phyloP scores from a whole-genome alignment of 495 filamentous ascomycete species.

The Aspergillus indologenus region DNA sequence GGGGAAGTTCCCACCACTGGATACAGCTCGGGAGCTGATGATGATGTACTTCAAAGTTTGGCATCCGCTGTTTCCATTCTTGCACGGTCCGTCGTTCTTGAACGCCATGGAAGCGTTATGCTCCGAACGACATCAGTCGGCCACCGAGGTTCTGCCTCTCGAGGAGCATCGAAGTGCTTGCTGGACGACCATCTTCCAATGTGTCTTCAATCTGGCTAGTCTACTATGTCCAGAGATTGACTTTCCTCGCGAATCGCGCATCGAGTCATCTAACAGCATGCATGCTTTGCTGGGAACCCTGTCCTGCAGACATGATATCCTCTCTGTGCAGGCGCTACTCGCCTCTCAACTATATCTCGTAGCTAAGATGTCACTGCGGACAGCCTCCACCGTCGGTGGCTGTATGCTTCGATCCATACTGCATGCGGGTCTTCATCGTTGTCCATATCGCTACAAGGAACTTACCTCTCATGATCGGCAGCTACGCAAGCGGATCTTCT shows the following conservation, averaged over 20 bases:
- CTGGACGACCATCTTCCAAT: slow-evolving; percentile 42
- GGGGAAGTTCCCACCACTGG: slow-evolving; percentile 30
- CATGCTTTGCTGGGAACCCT: slow-evolving; percentile 29
- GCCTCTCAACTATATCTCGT: slow-evolving; percentile 39
- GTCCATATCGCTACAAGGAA: slow-evolving; percentile 41
- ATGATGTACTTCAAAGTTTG: slow-evolving; percentile 44
- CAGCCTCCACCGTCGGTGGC: slow-evolving; percentile 39
- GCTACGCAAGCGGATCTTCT: slow-evolving; percentile 47
- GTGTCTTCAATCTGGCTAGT: slow-evolving; percentile 37
- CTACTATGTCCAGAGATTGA: slow-evolving; percentile 28
- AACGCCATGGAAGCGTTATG: slow-evolving; percentile 44
- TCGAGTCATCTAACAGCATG: slow-evolving; percentile 29
- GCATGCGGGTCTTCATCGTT: slow-evolving; percentile 42
- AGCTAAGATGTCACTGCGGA: slow-evolving; percentile 38
- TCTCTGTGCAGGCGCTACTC: slow-evolving; percentile 38
- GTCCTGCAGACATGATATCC: slow-evolving; percentile 33
- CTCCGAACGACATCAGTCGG: slow-evolving; percentile 15
- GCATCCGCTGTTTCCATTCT: slow-evolving; percentile 50
- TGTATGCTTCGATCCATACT: slow-evolving; percentile 40
- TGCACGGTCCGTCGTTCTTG: slow-evolving; percentile 50
- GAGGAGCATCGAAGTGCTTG: slow-evolving; percentile 27
- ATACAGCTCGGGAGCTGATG: slow-evolving; percentile 33
- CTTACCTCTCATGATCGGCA: slow-evolving; percentile 41
- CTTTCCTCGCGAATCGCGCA: slow-evolving; percentile 26
- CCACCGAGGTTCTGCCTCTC: not conserved